phyloP scores from a whole-genome alignment of 805 yeast species.

The Candida piceae region DNA sequence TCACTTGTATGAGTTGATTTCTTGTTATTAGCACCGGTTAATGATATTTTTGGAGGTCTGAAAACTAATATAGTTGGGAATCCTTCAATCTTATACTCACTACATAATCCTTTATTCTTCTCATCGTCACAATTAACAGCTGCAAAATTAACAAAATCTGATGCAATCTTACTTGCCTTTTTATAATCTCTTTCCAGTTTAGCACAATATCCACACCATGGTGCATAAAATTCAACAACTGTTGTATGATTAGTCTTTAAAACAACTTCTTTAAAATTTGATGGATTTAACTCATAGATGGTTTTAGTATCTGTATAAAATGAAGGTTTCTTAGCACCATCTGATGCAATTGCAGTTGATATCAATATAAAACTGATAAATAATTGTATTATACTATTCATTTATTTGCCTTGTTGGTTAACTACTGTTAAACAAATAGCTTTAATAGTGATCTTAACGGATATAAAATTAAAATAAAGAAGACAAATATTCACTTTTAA shows the following conservation, averaged over 20 bases:
- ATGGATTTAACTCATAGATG: constrained; percentile 24
- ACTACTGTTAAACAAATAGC: too few species aligned
- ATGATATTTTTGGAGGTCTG: constrained; percentile 65
- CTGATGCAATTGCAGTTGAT: too few species aligned
- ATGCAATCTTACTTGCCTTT: constrained; percentile 57
- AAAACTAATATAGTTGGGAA: constrained; percentile 82
- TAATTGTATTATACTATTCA: neutral
- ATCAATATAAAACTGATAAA: neutral
- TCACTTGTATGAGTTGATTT: constrained; percentile 44
- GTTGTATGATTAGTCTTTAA: constrained; percentile 70
- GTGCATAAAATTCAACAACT: constrained; percentile 87
- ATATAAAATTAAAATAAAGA: too few species aligned
- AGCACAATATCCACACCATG: constrained; percentile 97
- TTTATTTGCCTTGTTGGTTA: too few species aligned
- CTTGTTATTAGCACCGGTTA: constrained; percentile 13
- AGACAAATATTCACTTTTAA: too few species aligned
- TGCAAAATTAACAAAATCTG: constrained; percentile 58
- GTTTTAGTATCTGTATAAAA: constrained; percentile 22
- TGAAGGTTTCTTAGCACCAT: constrained; percentile 1
- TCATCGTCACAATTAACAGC: constrained; percentile 83
- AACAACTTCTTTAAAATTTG: constrained; percentile 61
- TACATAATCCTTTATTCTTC: constrained; percentile 64
- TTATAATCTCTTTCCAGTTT: constrained; percentile 58
- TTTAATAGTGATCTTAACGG: too few species aligned
- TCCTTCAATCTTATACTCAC: constrained; percentile 59